Percentiles rank a stretch among this genome's conserved stretches.
These are phyloP conservation scores for Kernera saxatilis DNA, from an alignment of 345 rosid genomes.

Conservation along the genomic window DNA sequence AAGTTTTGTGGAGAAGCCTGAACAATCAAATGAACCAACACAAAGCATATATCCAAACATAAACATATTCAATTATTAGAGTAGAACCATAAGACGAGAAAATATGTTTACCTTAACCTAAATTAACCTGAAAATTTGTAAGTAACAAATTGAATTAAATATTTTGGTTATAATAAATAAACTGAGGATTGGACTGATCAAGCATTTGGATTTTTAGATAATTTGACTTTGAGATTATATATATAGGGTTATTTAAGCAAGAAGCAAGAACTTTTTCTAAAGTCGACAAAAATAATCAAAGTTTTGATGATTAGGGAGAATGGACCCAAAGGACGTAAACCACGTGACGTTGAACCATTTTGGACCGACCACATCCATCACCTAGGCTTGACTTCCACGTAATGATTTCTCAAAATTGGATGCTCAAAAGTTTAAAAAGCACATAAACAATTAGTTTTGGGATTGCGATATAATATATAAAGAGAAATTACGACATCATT, in stretches of 20 bases:
- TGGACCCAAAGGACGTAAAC: conserved; percentile 27
- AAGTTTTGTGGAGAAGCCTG: too few species aligned
- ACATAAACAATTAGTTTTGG: conserved; percentile 4
- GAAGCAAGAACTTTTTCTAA: conserved; percentile 14
- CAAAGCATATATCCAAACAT: too few species aligned
- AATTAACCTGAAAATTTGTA: not conserved
- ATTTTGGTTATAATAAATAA: not conserved
- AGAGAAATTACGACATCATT: not conserved
- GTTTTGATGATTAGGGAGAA: conserved; percentile 25
- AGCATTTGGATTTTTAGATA: not conserved
- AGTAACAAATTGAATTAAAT: not conserved
- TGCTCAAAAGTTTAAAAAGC: conserved; percentile 1
- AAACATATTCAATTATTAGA: too few species aligned
- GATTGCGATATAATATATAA: not conserved
- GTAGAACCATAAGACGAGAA: too few species aligned
- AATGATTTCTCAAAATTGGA: conserved; percentile 8
- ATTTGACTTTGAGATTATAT: not conserved
- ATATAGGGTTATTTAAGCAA: not conserved
- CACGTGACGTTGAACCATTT: conserved; percentile 28
- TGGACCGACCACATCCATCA: conserved; percentile 29
- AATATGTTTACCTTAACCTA: not conserved
- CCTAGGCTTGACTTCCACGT: conserved; percentile 25
- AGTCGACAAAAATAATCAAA: conserved; percentile 24
- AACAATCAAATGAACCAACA: too few species aligned
- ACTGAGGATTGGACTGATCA: not conserved